A percentile compares a stretch with the other conserved stretches of the same genome.
These are phyloP conservation scores for Mallotus japonicus DNA, from an alignment of 441 rosid species.

Conservation along the genomic window DNA sequence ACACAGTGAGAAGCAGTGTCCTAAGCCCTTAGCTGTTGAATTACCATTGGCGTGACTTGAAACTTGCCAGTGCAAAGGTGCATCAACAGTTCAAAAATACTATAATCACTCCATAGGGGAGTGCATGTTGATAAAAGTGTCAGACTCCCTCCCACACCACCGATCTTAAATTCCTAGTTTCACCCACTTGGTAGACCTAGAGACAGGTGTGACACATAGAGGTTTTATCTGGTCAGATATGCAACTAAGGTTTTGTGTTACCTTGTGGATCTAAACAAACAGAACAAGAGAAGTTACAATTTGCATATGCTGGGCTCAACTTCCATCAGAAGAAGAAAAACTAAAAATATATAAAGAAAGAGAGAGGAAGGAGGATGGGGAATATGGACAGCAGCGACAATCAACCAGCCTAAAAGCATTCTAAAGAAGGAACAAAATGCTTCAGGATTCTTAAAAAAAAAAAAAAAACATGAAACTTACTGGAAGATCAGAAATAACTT, in stretches of 20 bases:
- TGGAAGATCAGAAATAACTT: slow-evolving; percentile 81
- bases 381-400: not conserved
- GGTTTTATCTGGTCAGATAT: not conserved
- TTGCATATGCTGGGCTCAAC: not conserved
- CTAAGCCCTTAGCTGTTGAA: not conserved
- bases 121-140: not conserved
- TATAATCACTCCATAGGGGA: not conserved
- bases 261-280: not conserved
- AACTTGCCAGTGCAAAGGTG: not conserved
- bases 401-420: not conserved
- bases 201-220: not conserved
- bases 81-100: not conserved
- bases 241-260: not conserved
- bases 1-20: not conserved
- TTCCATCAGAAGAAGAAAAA: not conserved
- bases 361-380: not conserved
- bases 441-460: not conserved
- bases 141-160: not conserved
- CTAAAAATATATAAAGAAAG: not conserved
- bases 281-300: not conserved
- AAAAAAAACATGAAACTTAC: slow-evolving; percentile 43
- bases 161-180: not conserved
- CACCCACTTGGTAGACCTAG: not conserved
- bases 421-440: not conserved
- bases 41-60: not conserved